phyloP scores from a whole-genome alignment of 225 moss, liverwort and hornwort genomes.

The Bryoerythrophyllum caledonicum region DNA sequence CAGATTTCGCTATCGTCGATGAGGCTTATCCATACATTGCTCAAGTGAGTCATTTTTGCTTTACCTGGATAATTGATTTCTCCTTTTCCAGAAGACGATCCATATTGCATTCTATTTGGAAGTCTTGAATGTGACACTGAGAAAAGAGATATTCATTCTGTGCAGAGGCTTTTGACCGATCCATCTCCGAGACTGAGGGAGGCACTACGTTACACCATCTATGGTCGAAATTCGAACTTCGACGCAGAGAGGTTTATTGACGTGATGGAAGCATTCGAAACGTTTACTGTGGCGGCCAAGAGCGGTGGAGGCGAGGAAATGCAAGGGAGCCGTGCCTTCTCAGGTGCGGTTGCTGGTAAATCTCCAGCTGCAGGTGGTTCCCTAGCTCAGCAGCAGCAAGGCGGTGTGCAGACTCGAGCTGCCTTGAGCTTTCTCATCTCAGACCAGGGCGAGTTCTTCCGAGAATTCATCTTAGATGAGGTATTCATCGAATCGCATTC shows the following conservation, averaged over 20 bases:
- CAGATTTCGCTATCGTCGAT: conserved; percentile 97
- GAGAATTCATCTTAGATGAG: conserved; percentile 96
- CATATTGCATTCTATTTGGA: not conserved
- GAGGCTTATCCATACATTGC: conserved; percentile 99
- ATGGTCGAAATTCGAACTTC: conserved; percentile 84
- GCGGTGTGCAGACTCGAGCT: conserved; percentile 74
- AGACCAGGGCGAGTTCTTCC: conserved; percentile 89
- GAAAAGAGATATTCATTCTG: not conserved
- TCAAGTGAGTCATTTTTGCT: conserved; percentile 53
- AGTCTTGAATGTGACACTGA: conserved; percentile 1
- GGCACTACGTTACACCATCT: conserved; percentile 89
- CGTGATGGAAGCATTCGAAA: conserved; percentile 98
- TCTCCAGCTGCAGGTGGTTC: conserved; percentile 28
- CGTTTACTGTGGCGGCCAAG: conserved; percentile 83
- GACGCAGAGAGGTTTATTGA: conserved; percentile 98
- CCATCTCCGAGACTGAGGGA: conserved; percentile 80
- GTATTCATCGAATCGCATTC: conserved; percentile 30
- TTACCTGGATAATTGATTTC: not conserved
- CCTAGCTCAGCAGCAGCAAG: conserved; percentile 33
- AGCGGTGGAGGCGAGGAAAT: conserved; percentile 78
- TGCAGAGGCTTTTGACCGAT: conserved; percentile 94
- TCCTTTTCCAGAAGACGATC: not conserved
- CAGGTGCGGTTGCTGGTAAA: conserved; percentile 62
- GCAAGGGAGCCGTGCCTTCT: conserved; percentile 77
- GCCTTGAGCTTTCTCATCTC: conserved; percentile 88